These are phyloP conservation scores for Termitomyces heimii DNA, from an alignment of 768 basidiomycete species.

Conservation along the genomic window DNA sequence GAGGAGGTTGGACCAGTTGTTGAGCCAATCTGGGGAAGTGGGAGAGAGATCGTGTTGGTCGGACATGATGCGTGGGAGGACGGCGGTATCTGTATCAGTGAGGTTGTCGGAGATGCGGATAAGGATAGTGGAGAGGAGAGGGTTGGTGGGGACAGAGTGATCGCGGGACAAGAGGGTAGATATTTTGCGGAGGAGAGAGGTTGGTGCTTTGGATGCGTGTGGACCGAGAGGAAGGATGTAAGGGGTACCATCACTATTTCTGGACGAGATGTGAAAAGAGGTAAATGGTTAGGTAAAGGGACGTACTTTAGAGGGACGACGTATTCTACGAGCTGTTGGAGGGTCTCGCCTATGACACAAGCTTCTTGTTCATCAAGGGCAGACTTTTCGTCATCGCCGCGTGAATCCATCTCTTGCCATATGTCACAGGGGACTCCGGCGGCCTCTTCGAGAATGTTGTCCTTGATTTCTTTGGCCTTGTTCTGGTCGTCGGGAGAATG, in stretches of 20 bases:
- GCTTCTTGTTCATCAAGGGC: slow-evolving; percentile 65
- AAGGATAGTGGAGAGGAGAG: slow-evolving; percentile 57
- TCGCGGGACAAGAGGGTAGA: slow-evolving; percentile 61
- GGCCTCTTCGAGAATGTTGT: slow-evolving; percentile 62
- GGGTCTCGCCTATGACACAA: slow-evolving; percentile 52
- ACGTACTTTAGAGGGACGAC: slow-evolving; percentile 55
- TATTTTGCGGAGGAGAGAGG: slow-evolving; percentile 56
- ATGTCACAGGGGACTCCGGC: slow-evolving; percentile 68
- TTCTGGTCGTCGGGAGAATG: slow-evolving; percentile 25
- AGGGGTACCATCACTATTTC: slow-evolving; percentile 39
- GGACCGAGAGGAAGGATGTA: slow-evolving; percentile 43
- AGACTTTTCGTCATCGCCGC: slow-evolving; percentile 43
- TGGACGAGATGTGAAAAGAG: slow-evolving; percentile 5
- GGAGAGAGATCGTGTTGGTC: slow-evolving; percentile 67
- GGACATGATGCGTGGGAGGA: slow-evolving; percentile 55
- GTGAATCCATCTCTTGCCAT: slow-evolving; percentile 64
- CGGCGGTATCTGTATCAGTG: slow-evolving; percentile 60
- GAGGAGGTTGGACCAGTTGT: slow-evolving; percentile 57
- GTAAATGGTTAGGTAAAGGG: neutral
- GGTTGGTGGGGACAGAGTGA: slow-evolving; percentile 49
- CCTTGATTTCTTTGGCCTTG: slow-evolving; percentile 30
- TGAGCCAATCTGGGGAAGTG: slow-evolving; percentile 65
- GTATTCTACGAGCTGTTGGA: slow-evolving; percentile 54
- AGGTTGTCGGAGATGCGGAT: slow-evolving; percentile 65
- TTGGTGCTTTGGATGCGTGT: slow-evolving; percentile 50